Conservation (phyloP, 2,329 filamentous ascomycete species). For the Aspergillus candidus region DNA sequence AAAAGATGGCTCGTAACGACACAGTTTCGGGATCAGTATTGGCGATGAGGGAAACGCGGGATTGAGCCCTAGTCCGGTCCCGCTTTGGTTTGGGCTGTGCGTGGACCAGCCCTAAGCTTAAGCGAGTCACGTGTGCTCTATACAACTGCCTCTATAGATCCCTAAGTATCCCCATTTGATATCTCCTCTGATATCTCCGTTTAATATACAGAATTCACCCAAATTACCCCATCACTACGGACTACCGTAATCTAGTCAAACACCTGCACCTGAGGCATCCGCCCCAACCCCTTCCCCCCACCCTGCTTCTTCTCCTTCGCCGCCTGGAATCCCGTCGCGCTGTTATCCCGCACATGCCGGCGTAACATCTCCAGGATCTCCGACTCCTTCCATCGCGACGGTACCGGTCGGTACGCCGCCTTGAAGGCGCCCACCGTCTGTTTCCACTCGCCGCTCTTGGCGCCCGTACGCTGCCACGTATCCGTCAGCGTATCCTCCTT, state of each 20-base stretch:
- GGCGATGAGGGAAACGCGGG: constrained; percentile 28
- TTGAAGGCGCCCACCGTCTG: constrained; percentile 94
- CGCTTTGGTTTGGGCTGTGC: constrained; percentile 25
- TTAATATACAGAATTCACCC: neutral
- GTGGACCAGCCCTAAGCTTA: constrained; percentile 18
- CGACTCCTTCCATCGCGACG: constrained; percentile 74
- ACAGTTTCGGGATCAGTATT: no score
- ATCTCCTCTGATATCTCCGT: neutral
- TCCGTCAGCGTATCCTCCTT: constrained; percentile 35
- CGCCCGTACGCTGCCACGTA: constrained; percentile 47
- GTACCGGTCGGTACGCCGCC: constrained; percentile 87
- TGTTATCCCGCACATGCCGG: constrained; percentile 69
- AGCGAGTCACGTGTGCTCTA: constrained; percentile 27
- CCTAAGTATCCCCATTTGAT: neutral
- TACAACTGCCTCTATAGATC: neutral
- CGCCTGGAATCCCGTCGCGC: constrained; percentile 44
- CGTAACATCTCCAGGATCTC: constrained; percentile 72
- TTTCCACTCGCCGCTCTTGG: constrained; percentile 76
- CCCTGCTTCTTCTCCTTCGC: constrained; percentile 32
- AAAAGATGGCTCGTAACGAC: no score
- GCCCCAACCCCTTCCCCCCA: constrained; percentile 37
- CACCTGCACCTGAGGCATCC: constrained; percentile 44
- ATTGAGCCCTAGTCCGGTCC: constrained; percentile 34
- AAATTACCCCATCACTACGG: neutral
- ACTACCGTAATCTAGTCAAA: constrained; percentile 22